A percentile compares a stretch with the other conserved stretches of the same genome.
Conservation (phyloP, 192 early-diverging fungal species). For the Coemansia sp. region DNA sequence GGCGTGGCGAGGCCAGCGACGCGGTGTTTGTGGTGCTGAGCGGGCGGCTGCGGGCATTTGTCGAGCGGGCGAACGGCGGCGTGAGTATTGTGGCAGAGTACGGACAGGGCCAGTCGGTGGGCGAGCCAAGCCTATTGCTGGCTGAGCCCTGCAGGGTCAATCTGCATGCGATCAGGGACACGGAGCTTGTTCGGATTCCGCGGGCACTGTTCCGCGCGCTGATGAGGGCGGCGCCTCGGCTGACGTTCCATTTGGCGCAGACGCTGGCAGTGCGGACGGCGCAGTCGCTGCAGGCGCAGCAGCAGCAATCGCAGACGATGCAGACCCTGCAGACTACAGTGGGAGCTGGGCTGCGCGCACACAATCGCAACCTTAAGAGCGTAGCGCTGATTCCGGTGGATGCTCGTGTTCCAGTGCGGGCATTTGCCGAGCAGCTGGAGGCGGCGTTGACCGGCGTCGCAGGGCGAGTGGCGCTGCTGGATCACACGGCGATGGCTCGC, state of each 20-base stretch:
- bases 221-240: slow-evolving; percentile 81
- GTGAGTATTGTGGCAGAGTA: slow-evolving; percentile 88
- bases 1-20: slow-evolving; percentile 82
- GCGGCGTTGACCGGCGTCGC: slow-evolving; percentile 69
- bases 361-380: slow-evolving; percentile 94
- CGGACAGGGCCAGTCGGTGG: slow-evolving; percentile 93
- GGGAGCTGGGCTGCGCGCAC: slow-evolving; percentile 59
- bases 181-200: slow-evolving; percentile 93
- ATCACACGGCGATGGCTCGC: slow-evolving; percentile 72
- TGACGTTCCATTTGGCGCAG: slow-evolving; percentile 88
- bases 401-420: slow-evolving; percentile 74
- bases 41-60: slow-evolving; percentile 89
- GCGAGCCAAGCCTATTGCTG: slow-evolving; percentile 89
- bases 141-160: slow-evolving; percentile 72
- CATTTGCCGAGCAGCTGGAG: slow-evolving; percentile 84
- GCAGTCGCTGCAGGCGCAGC: slow-evolving; percentile 53
- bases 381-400: slow-evolving; percentile 90
- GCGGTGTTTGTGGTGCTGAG: slow-evolving; percentile 90
- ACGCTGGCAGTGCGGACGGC: slow-evolving; percentile 77
- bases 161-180: slow-evolving; percentile 96
- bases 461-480: slow-evolving; percentile 73
- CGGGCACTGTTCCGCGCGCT: slow-evolving; percentile 93
- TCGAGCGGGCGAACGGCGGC: slow-evolving; percentile 58
- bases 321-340: background rate
- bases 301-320: background rate